These are phyloP conservation scores for Durotheca rogersii DNA, from an alignment of 495 filamentous ascomycete genomes.

Conservation along the genomic window DNA sequence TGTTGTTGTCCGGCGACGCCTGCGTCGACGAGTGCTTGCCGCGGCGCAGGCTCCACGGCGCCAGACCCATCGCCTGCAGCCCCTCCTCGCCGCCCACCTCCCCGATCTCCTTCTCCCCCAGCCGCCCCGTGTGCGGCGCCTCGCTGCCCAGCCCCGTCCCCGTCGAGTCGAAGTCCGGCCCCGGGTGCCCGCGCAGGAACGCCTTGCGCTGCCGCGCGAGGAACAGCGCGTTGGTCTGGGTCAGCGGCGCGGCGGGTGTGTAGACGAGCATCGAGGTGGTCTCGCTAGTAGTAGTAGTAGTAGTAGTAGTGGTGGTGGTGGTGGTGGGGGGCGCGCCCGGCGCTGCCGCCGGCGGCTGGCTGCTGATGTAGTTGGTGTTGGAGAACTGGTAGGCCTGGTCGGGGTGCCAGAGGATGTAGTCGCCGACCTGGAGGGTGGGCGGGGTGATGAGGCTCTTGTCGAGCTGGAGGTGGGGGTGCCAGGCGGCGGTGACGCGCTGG, in stretches of 20 bases:
- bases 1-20: background rate
- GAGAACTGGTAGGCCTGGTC: slow-evolving; percentile 60
- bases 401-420: slow-evolving; percentile 92
- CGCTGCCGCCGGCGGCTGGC: slow-evolving; percentile 83
- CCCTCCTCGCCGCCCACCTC: slow-evolving; percentile 49
- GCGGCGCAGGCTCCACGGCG: slow-evolving; percentile 44
- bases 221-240: slow-evolving; percentile 73
- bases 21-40: slow-evolving; percentile 1
- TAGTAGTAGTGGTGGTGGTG: slow-evolving; percentile 50
- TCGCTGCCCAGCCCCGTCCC: slow-evolving; percentile 50
- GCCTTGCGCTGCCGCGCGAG: slow-evolving; percentile 74
- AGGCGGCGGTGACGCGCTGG: slow-evolving; percentile 73
- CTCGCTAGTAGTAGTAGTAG: slow-evolving; percentile 35
- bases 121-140: slow-evolving; percentile 45
- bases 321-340: slow-evolving; percentile 81
- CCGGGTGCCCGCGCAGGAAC: slow-evolving; percentile 63
- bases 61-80: slow-evolving; percentile 50
- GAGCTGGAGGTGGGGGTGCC: slow-evolving; percentile 80
- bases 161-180: slow-evolving; percentile 67
- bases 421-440: slow-evolving; percentile 74
- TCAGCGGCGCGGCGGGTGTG: slow-evolving; percentile 81
- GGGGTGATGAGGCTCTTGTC: slow-evolving; percentile 73
- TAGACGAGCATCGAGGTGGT: slow-evolving; percentile 63
- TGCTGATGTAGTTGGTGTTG: slow-evolving; percentile 43
- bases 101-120: slow-evolving; percentile 48